Conservation (phyloP, 306 rosid genomes). For the Vigna unguiculata region DNA sequence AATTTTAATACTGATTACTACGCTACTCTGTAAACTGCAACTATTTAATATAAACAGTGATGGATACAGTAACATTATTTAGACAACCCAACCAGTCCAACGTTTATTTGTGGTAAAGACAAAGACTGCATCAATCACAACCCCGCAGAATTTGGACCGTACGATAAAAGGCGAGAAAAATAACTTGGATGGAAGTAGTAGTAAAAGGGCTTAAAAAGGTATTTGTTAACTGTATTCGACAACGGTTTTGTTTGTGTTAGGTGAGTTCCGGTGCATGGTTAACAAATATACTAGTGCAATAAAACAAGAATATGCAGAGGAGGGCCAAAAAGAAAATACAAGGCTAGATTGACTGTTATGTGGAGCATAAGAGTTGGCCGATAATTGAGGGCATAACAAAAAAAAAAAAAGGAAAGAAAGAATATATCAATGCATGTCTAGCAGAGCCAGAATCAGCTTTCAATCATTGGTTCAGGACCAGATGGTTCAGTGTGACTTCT, state of each 20-base stretch:
- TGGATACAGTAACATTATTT: not conserved
- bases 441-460: slow-evolving; percentile 62
- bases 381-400: not conserved
- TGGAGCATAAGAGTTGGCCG: slow-evolving; percentile 21
- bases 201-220: slow-evolving; percentile 11
- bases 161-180: not conserved
- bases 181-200: not conserved
- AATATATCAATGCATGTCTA: slow-evolving; percentile 27
- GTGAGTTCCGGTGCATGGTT: slow-evolving; percentile 16
- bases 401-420: slow-evolving; percentile 7
- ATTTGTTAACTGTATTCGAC: slow-evolving; percentile 10
- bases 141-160: not conserved
- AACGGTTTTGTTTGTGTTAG: slow-evolving; percentile 25
- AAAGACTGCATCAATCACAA: not conserved
- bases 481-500: slow-evolving; percentile 67
- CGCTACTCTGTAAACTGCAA: not conserved
- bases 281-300: slow-evolving; percentile 23
- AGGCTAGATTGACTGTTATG: slow-evolving; percentile 36
- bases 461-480: slow-evolving; percentile 91
- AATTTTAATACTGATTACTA: not conserved
- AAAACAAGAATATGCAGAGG: slow-evolving; percentile 44
- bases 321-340: not conserved
- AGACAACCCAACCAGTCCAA: not conserved
- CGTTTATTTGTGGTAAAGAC: not conserved
- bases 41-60: not conserved